These are phyloP conservation scores for Leccinum incarnatum DNA, from an alignment of 768 basidiomycete species.

Conservation along the genomic window DNA sequence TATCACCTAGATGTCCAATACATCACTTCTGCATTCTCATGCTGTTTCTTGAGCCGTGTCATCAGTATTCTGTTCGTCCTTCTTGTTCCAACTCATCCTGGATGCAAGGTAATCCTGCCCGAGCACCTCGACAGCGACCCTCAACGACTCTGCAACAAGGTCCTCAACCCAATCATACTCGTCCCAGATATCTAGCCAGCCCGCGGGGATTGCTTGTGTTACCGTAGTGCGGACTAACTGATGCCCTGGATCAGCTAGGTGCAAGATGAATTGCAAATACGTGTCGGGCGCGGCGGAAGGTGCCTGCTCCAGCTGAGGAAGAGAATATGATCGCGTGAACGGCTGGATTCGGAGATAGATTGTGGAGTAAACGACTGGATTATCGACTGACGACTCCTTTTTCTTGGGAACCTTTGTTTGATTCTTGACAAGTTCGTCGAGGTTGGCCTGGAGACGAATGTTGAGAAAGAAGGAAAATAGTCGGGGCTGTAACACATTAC, in stretches of 20 bases:
- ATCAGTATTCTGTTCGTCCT: constrained; percentile 16
- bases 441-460: constrained; percentile 55
- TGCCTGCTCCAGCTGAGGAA: constrained; percentile 32
- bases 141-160: constrained; percentile 79
- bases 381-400: constrained; percentile 35
- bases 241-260: constrained; percentile 76
- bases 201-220: constrained; percentile 79
- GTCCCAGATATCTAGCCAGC: constrained; percentile 91
- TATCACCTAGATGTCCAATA: constrained; percentile 8
- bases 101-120: constrained; percentile 89
- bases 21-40: constrained; percentile 4
- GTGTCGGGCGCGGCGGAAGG: constrained; percentile 26
- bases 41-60: constrained; percentile 4
- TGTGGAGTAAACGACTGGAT: constrained; percentile 80
- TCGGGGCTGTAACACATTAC: constrained; percentile 36
- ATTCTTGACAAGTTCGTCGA: constrained; percentile 71
- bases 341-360: constrained; percentile 95
- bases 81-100: constrained; percentile 78
- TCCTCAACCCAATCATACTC: constrained; percentile 97
- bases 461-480: background rate
- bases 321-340: constrained; percentile 56
- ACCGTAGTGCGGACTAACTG: constrained; percentile 71
- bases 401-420: constrained; percentile 40
- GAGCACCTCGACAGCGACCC: constrained; percentile 83
- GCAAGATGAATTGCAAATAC: constrained; percentile 62